Evolutionary conservation across 2,329 filamentous ascomycete species (phyloP).

Genomic region (Tolypocladium endophyticum): DNA sequence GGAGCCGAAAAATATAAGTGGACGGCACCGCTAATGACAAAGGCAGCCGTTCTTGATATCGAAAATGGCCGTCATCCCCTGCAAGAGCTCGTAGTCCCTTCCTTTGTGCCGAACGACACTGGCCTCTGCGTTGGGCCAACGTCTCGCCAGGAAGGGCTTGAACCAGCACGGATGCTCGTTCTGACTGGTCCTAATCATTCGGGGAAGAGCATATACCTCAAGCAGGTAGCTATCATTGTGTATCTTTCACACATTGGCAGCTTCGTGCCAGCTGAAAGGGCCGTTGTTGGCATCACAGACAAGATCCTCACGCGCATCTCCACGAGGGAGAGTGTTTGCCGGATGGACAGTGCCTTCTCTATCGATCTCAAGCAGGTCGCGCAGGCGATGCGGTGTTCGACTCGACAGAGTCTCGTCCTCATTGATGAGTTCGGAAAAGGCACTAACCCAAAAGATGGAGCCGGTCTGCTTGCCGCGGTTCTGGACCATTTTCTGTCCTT

Average conservation of each 20-base stretch:
- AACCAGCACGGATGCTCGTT: slow-evolving; percentile 51
- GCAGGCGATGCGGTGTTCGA: slow-evolving; percentile 64
- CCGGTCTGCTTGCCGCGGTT: slow-evolving; percentile 46
- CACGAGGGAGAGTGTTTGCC: slow-evolving; percentile 54
- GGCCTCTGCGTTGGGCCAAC: slow-evolving; percentile 49
- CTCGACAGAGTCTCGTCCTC: slow-evolving; percentile 68
- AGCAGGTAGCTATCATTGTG: slow-evolving; percentile 82
- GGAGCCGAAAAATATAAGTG: slow-evolving; percentile 69
- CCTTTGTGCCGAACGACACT: slow-evolving; percentile 77
- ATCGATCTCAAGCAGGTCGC: slow-evolving; percentile 84
- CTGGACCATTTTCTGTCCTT: slow-evolving; percentile 44
- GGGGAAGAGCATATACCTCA: slow-evolving; percentile 92
- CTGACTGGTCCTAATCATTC: slow-evolving; percentile 94
- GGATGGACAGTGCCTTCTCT: slow-evolving; percentile 51
- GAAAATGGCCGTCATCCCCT: slow-evolving; percentile 74
- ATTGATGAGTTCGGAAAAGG: slow-evolving; percentile 83
- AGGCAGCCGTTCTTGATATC: slow-evolving; percentile 62
- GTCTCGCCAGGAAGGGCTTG: background rate
- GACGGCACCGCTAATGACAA: slow-evolving; percentile 56
- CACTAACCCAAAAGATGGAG: slow-evolving; percentile 46
- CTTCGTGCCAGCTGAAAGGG: slow-evolving; percentile 72
- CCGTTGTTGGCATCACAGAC: slow-evolving; percentile 78
- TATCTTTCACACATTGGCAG: slow-evolving; percentile 90
- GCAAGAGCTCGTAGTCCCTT: slow-evolving; percentile 71
- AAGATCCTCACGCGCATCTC: slow-evolving; percentile 82